phyloP scores from a whole-genome alignment of 2,329 filamentous ascomycete species.

The Monilinia aucupariae region DNA sequence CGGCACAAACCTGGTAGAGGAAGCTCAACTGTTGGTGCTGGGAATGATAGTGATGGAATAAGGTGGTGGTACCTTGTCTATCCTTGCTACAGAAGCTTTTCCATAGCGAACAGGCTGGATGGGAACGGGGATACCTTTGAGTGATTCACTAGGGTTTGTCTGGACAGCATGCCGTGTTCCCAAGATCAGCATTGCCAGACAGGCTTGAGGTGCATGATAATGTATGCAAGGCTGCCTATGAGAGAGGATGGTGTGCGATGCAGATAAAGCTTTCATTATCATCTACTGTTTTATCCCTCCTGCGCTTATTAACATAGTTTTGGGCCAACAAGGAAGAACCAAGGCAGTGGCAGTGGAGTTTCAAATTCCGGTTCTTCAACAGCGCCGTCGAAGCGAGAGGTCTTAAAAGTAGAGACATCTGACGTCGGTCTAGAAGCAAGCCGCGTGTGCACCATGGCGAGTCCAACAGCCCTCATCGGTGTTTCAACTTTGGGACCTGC shows the following conservation, averaged over 20 bases:
- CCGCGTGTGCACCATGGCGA: not conserved
- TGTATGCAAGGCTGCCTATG: slow-evolving; percentile 17
- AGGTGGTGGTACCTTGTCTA: slow-evolving; percentile 16
- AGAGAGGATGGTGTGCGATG: not conserved
- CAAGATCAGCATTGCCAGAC: slow-evolving; percentile 16
- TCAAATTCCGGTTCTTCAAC: slow-evolving; percentile 7
- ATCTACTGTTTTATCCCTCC: not conserved
- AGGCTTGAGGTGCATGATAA: slow-evolving; percentile 17
- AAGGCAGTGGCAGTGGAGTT: not conserved
- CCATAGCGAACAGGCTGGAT: not conserved
- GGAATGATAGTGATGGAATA: slow-evolving; percentile 11
- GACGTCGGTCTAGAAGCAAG: not conserved
- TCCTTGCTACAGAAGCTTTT: slow-evolving; percentile 13
- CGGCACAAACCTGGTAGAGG: slow-evolving; percentile 14
- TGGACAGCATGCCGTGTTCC: slow-evolving; percentile 15
- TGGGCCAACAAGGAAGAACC: not conserved
- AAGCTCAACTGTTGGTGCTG: slow-evolving; percentile 11
- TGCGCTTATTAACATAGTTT: slow-evolving; percentile 4
- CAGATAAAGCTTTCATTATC: not conserved
- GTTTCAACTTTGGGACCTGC: slow-evolving; percentile 1
- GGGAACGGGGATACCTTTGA: slow-evolving; percentile 6
- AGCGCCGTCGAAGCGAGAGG: not conserved
- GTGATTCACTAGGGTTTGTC: slow-evolving; percentile 12
- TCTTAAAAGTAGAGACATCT: not conserved
- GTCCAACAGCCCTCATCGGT: not conserved